These are phyloP conservation scores for Nicotiana noctiflora DNA, from an alignment of 257 asterid species.

Conservation along the genomic window DNA sequence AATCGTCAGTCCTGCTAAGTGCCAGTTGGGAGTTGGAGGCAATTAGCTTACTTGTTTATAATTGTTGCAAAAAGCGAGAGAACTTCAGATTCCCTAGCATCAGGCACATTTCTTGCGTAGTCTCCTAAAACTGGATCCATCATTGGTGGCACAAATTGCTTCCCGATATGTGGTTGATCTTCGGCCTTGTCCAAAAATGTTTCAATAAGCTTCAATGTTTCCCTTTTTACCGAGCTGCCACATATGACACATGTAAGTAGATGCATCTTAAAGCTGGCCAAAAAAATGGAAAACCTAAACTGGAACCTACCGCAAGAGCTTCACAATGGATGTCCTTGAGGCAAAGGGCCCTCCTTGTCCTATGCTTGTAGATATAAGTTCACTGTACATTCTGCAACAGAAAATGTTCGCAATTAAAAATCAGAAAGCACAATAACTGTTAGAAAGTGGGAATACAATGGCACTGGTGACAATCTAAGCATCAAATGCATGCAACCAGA, in stretches of 20 bases:
- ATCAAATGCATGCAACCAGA: not conserved
- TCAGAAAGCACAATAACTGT: constrained; percentile 7
- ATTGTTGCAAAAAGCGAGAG: constrained; percentile 95
- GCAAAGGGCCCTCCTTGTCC: constrained; percentile 99
- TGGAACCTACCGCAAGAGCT: constrained; percentile 73
- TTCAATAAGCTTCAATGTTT: constrained; percentile 88
- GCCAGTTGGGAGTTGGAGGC: not conserved
- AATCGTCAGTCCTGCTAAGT: not conserved
- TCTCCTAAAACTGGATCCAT: constrained; percentile 98
- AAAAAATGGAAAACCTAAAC: not conserved
- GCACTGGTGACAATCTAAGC: not conserved
- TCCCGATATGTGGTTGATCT: constrained; percentile 83
- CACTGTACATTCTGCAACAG: constrained; percentile 93
- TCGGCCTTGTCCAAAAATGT: constrained; percentile 96
- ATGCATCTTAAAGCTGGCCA: not conserved
- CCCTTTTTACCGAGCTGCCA: constrained; percentile 95
- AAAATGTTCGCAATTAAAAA: constrained; percentile 14
- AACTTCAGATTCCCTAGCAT: constrained; percentile 99
- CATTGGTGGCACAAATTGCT: constrained; percentile 95
- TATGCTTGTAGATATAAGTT: constrained; percentile 81
- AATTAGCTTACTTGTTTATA: constrained; percentile 72
- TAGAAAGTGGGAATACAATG: not conserved
- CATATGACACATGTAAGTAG: constrained; percentile 3
- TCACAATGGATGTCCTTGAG: constrained; percentile 75
- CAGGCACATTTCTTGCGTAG: constrained; percentile 92